phyloP scores from a whole-genome alignment of 1,284 basidiomycete species.

The Chalciporus sp. region DNA sequence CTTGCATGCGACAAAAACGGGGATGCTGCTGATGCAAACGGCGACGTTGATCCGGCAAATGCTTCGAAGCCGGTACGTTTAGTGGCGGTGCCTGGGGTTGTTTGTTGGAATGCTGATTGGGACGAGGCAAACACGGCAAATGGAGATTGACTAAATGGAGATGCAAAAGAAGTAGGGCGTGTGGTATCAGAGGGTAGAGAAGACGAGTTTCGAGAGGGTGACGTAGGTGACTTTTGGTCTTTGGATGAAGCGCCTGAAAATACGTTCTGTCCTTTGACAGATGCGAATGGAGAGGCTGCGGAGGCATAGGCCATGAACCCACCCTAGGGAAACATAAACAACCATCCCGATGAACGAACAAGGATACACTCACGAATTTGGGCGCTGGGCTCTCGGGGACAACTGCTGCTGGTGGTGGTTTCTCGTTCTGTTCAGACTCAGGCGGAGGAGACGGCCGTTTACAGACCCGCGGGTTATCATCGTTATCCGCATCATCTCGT shows the following conservation, averaged over 20 bases:
- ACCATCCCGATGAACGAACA: conserved; percentile 2
- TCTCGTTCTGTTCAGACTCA: conserved; percentile 54
- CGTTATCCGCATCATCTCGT: conserved; percentile 36
- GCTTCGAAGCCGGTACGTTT: conserved; percentile 65
- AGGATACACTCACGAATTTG: conserved; percentile 47
- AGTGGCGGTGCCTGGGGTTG: conserved; percentile 37
- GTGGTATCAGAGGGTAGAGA: conserved; percentile 28
- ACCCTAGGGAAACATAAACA: conserved; percentile 37
- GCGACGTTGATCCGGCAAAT: conserved; percentile 62
- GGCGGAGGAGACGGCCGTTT: conserved; percentile 73
- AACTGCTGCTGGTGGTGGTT: conserved; percentile 21
- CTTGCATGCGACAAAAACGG: conserved; percentile 39
- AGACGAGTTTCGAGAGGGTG: conserved; percentile 14
- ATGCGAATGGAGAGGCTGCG: conserved; percentile 66
- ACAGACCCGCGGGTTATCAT: conserved; percentile 48
- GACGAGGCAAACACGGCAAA: conserved; percentile 35
- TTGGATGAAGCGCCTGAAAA: conserved; percentile 46
- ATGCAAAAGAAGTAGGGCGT: conserved; percentile 19
- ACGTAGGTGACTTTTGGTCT: conserved; percentile 29
- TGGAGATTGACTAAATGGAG: conserved; percentile 27
- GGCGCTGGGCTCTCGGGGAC: conserved; percentile 36
- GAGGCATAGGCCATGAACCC: conserved; percentile 80
- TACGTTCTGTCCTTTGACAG: conserved; percentile 66
- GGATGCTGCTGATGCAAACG: conserved; percentile 47
- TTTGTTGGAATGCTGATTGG: conserved; percentile 17